Conservation (phyloP, 306 rosid species). For the Fagus crenata region DNA sequence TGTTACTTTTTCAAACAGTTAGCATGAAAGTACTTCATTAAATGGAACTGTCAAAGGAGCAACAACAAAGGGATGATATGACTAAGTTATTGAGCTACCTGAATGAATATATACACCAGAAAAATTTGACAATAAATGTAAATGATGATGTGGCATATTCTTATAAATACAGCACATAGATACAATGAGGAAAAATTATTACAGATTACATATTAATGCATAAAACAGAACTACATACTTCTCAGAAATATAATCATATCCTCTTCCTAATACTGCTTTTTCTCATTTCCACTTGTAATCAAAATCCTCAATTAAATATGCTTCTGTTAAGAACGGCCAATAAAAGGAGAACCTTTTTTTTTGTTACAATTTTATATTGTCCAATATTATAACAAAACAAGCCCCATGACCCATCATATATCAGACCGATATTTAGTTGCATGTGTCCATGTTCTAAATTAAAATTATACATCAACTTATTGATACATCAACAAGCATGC, state of each 20-base stretch:
- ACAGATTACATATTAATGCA: not conserved
- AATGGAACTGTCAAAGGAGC: not conserved
- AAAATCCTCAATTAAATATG: not conserved
- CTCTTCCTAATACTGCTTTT: not conserved
- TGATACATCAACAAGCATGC: not conserved
- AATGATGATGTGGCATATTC: not conserved
- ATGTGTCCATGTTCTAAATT: not conserved
- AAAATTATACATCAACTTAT: not conserved
- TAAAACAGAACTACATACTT: not conserved
- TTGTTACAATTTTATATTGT: not conserved
- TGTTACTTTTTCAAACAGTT: not conserved
- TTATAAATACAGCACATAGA: not conserved
- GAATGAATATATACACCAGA: not conserved
- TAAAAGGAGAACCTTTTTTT: not conserved
- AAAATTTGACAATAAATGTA: not conserved
- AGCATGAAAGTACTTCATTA: not conserved
- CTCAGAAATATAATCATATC: not conserved
- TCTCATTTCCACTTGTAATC: not conserved
- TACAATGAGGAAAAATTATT: not conserved
- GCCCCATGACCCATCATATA: not conserved
- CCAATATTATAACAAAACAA: not conserved
- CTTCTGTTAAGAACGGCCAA: not conserved
- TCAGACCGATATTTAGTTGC: not conserved
- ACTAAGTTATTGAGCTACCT: not conserved
- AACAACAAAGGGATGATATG: not conserved